phyloP scores from a whole-genome alignment of 768 basidiomycete species.

The Leccinum variicolor region DNA sequence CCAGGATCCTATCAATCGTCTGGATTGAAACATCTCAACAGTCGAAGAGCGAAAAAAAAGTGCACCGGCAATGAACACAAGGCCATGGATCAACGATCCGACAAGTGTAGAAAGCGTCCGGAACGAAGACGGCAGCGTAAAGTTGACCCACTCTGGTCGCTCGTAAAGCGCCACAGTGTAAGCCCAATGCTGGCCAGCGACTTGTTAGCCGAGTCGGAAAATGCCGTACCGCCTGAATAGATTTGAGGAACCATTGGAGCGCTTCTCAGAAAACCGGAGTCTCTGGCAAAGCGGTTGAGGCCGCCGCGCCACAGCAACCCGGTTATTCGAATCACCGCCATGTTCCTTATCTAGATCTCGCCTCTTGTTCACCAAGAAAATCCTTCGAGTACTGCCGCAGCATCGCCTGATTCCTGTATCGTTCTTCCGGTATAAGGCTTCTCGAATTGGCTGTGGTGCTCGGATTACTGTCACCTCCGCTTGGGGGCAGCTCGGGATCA shows the following conservation, averaged over 20 bases:
- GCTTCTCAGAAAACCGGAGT: constrained; percentile 16
- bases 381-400: constrained; percentile 14
- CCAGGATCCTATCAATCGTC: no score
- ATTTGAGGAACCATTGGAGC: not conserved
- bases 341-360: constrained; percentile 21
- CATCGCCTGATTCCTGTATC: constrained; percentile 27
- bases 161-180: constrained; percentile 10
- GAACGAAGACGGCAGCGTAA: constrained; percentile 32
- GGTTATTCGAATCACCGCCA: constrained; percentile 1
- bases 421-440: constrained; percentile 21
- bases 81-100: constrained; percentile 28
- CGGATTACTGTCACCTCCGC: constrained; percentile 5
- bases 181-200: constrained; percentile 6
- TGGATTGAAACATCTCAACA: not conserved
- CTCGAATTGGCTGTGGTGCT: constrained; percentile 3
- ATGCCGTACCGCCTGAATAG: constrained; percentile 1
- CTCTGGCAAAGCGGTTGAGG: constrained; percentile 17
- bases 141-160: constrained; percentile 25
- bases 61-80: constrained; percentile 20
- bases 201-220: constrained; percentile 4
- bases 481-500: constrained; percentile 1
- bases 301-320: not conserved
- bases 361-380: constrained; percentile 25
- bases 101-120: constrained; percentile 30
- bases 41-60: not conserved